phyloP scores from a whole-genome alignment of 2,329 filamentous ascomycete species.

The Penicillium palitans region DNA sequence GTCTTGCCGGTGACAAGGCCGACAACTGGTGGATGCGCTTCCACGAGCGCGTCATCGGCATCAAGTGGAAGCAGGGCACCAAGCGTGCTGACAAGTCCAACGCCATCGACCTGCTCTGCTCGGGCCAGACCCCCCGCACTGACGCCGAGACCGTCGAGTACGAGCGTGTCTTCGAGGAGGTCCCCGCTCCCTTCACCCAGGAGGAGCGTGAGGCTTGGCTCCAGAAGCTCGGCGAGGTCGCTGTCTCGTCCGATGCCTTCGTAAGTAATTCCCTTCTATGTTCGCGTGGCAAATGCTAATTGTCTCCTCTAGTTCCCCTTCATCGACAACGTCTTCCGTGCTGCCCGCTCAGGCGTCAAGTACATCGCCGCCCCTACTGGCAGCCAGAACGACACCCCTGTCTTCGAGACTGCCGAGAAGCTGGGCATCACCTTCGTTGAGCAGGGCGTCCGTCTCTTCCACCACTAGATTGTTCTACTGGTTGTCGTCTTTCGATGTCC shows the following conservation, averaged over 20 bases:
- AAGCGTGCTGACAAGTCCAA: constrained; percentile 98
- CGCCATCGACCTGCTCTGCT: constrained; percentile 92
- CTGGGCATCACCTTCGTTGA: constrained; percentile 92
- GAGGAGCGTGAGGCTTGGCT: constrained; percentile 88
- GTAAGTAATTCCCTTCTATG: constrained; percentile 55
- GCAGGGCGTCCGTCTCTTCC: constrained; percentile 91
- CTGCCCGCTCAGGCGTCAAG: constrained; percentile 83
- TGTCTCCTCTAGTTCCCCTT: constrained; percentile 76
- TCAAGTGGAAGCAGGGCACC: constrained; percentile 97
- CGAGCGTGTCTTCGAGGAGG: constrained; percentile 85
- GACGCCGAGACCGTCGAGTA: constrained; percentile 84
- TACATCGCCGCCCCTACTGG: constrained; percentile 93
- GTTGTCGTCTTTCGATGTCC: constrained; percentile 5
- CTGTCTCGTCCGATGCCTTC: constrained; percentile 91
- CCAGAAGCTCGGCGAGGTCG: constrained; percentile 70
- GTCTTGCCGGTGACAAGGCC: constrained; percentile 94
- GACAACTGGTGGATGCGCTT: constrained; percentile 99
- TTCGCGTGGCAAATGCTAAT: neutral
- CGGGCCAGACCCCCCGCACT: constrained; percentile 79
- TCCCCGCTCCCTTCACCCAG: constrained; percentile 76
- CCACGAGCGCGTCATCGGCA: constrained; percentile 79
- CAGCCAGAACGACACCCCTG: constrained; percentile 54
- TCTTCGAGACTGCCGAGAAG: constrained; percentile 83
- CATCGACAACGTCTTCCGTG: constrained; percentile 95
- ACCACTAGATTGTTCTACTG: constrained; percentile 65